Evolutionary conservation across 768 basidiomycete species (phyloP).

Genomic region (Mycena belliarum): DNA sequence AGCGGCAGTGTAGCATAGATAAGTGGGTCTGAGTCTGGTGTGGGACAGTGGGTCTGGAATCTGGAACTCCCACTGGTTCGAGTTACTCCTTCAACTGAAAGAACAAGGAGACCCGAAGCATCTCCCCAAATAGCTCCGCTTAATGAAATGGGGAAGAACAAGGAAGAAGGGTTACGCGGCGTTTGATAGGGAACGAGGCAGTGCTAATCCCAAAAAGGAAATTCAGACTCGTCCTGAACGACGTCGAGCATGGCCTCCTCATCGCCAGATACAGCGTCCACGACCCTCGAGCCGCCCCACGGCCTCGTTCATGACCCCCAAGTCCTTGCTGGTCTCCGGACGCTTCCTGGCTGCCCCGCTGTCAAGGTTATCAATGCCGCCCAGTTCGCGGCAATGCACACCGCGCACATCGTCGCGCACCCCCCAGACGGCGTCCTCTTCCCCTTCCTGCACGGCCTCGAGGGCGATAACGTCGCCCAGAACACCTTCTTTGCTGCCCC

Average conservation of each 20-base stretch:
- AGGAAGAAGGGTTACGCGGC: too few species aligned
- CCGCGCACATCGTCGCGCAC: conserved; percentile 64
- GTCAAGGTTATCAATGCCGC: conserved; percentile 34
- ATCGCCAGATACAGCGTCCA: background rate
- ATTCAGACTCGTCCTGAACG: too few species aligned
- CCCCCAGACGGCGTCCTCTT: conserved; percentile 82
- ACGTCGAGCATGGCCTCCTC: background rate
- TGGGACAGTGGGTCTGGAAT: too few species aligned
- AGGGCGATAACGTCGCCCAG: conserved; percentile 77
- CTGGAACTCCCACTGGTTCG: too few species aligned
- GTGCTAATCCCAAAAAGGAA: too few species aligned
- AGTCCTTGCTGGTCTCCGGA: background rate
- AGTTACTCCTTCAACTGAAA: too few species aligned
- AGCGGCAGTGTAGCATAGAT: too few species aligned
- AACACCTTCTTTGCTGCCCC: conserved; percentile 73
- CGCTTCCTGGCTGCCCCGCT: background rate
- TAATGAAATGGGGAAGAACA: too few species aligned
- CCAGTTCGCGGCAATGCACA: conserved; percentile 63
- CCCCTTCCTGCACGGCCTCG: conserved; percentile 87
- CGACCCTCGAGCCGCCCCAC: background rate
- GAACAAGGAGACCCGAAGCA: too few species aligned
- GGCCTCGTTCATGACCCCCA: background rate
- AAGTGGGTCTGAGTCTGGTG: too few species aligned
- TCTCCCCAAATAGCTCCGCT: too few species aligned
- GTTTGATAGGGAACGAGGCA: too few species aligned